These are phyloP conservation scores for Agaricales sp. DNA, from an alignment of 1,284 basidiomycete genomes.

Conservation along the genomic window DNA sequence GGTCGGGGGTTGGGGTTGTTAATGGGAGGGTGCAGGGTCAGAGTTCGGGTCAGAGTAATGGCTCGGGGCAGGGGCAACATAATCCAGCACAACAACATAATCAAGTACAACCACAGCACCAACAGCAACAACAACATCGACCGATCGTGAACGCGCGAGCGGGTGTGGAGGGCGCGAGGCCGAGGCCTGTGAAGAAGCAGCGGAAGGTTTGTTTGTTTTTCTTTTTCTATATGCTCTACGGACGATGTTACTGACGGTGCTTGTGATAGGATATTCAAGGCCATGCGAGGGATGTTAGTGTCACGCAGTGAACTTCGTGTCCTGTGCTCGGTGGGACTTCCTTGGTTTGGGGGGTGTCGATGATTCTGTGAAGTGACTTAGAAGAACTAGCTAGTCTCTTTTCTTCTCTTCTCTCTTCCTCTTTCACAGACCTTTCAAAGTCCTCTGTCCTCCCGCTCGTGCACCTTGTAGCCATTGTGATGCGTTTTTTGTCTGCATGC, in stretches of 20 bases:
- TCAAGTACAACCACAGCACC: background rate
- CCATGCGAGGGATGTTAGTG: slow-evolving; percentile 31
- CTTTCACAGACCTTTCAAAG: too few species aligned
- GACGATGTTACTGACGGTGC: slow-evolving; percentile 1
- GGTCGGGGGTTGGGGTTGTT: slow-evolving; percentile 18
- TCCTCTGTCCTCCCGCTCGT: too few species aligned
- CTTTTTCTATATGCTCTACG: slow-evolving; percentile 8
- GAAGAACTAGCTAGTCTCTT: too few species aligned
- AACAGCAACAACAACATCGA: background rate
- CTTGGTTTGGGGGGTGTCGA: too few species aligned
- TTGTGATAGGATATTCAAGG: slow-evolving; percentile 32
- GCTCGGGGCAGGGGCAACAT: slow-evolving; percentile 15
- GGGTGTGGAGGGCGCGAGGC: slow-evolving; percentile 42
- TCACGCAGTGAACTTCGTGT: too few species aligned
- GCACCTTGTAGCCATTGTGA: too few species aligned
- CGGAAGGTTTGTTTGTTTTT: slow-evolving; percentile 44
- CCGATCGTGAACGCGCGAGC: slow-evolving; percentile 39
- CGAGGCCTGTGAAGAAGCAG: slow-evolving; percentile 68
- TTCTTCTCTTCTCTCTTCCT: too few species aligned
- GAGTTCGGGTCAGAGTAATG: too few species aligned
- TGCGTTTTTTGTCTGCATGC: too few species aligned
- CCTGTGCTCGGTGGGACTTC: too few species aligned
- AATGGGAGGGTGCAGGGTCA: slow-evolving; percentile 8
- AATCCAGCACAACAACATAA: background rate
- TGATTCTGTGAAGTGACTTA: too few species aligned